Base-by-base conservation (phyloP, 192 early-diverging fungal species). In the Thamnidium elegans region DNA sequence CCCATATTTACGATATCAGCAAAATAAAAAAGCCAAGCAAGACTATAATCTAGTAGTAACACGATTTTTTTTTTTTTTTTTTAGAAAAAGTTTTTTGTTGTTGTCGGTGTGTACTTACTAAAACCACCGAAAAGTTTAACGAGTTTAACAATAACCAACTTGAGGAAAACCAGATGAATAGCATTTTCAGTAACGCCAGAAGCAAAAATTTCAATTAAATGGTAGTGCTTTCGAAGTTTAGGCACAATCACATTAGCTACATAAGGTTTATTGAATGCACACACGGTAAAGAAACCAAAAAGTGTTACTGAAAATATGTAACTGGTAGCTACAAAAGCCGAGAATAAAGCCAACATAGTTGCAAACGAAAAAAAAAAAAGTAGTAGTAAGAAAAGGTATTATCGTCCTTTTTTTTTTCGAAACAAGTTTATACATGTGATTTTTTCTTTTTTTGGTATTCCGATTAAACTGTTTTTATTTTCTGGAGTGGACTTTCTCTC, bases 101-200 rank as follows among this genome's bases (percentile, higher is more conserved):
- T n/a, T n/a, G n/a, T n/a, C n/a, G 14, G 11, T 15, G 14, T 32
- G 15, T 31, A 45, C 39, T 59, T 45, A 59, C 58, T 45, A n/a
- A 59, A 59, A 39, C 36, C 58, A 23, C 36, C 58, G 23, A 59
- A 59, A 45, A 45, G 39, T 4, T 19, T 59, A 23, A 36, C 43
- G 13, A 59, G 32, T 43, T 45, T 19, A 44, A 59, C 43, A 45
- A 59, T 23, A 21, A 59, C 14, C 39, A 39, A 44, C 43, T 59
- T 59, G 10, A 13, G 8, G 5, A 44, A 36, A 9, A 59, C 13
- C 4, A 59, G 39, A 15, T 59, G 58, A 19, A 59, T 20, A 15
- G 58, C 42, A 10, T 20, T 13, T 19, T 59, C 58, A 1, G 21
- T 20, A 9, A 59, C 17, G 13, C 4, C 36, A 59, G 58, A 59